A percentile compares a stretch with the other conserved stretches of the same genome.
These are phyloP conservation scores for Boehmeria nivea DNA, from an alignment of 306 rosid species.

Conservation along the genomic window DNA sequence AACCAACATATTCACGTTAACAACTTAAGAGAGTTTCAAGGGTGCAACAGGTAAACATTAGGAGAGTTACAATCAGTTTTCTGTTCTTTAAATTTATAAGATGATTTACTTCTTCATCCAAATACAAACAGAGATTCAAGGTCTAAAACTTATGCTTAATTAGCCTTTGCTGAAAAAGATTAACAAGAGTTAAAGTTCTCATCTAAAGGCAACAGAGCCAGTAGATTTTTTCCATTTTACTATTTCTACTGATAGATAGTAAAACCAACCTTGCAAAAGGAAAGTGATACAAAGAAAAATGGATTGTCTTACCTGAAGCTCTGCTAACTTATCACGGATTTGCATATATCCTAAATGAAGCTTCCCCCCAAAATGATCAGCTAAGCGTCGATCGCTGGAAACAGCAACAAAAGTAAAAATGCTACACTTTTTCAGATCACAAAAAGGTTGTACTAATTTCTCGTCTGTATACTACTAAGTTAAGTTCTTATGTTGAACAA, in stretches of 20 bases:
- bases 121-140: too few species aligned
- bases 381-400: constrained; percentile 97
- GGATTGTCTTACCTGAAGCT: constrained; percentile 69
- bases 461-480: constrained; percentile 11
- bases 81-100: neutral
- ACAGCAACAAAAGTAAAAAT: constrained; percentile 33
- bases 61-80: neutral
- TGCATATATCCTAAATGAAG: constrained; percentile 99
- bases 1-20: constrained; percentile 37
- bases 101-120: too few species aligned
- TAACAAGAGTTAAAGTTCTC: constrained; percentile 11
- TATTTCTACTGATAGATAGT: neutral
- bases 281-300: constrained; percentile 9
- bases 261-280: constrained; percentile 1
- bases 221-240: constrained; percentile 7
- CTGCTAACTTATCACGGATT: constrained; percentile 91
- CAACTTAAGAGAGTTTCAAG: constrained; percentile 21
- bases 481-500: constrained; percentile 39
- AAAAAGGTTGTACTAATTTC: constrained; percentile 17
- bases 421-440: constrained; percentile 24
- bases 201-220: constrained; percentile 4
- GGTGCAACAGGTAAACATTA: constrained; percentile 1
- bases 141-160: too few species aligned
- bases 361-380: constrained; percentile 99
- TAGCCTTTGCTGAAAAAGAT: too few species aligned